Evolutionary conservation across 257 asterid genomes (phyloP).

Genomic region (Fraxinus anomala): DNA sequence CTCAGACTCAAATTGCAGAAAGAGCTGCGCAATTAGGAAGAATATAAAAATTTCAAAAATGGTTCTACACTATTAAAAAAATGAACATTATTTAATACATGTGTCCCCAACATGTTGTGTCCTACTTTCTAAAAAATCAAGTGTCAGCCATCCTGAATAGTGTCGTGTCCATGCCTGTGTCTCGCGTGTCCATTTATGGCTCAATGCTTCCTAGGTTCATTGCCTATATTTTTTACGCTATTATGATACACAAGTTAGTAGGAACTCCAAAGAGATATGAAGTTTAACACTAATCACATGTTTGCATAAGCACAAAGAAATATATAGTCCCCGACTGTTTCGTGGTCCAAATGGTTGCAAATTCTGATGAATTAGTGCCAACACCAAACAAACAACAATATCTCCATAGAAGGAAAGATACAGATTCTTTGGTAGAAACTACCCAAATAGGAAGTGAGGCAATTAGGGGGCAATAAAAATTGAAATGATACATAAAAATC

Average conservation of each 20-base stretch:
- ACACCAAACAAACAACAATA: constrained; percentile 1
- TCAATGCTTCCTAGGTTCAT: neutral
- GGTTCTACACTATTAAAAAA: neutral
- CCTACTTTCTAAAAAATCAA: neutral
- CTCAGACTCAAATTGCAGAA: neutral
- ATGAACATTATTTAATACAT: neutral
- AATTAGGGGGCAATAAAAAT: neutral
- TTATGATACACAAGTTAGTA: neutral
- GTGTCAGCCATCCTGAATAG: neutral
- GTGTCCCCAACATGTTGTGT: neutral
- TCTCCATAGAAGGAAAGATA: constrained; percentile 12
- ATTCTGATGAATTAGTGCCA: neutral
- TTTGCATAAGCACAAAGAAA: neutral
- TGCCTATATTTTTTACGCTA: neutral
- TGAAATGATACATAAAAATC: neutral
- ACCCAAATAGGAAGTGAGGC: neutral
- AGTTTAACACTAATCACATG: neutral
- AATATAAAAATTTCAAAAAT: neutral
- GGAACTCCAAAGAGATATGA: neutral
- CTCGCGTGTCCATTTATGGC: neutral
- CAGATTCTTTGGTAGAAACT: neutral
- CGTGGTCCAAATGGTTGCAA: neutral
- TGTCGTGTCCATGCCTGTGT: neutral
- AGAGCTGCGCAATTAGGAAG: neutral
- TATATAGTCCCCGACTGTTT: neutral